Conservation (phyloP, 2,329 filamentous ascomycete genomes). For the Pseudogymnoascus sp. region DNA sequence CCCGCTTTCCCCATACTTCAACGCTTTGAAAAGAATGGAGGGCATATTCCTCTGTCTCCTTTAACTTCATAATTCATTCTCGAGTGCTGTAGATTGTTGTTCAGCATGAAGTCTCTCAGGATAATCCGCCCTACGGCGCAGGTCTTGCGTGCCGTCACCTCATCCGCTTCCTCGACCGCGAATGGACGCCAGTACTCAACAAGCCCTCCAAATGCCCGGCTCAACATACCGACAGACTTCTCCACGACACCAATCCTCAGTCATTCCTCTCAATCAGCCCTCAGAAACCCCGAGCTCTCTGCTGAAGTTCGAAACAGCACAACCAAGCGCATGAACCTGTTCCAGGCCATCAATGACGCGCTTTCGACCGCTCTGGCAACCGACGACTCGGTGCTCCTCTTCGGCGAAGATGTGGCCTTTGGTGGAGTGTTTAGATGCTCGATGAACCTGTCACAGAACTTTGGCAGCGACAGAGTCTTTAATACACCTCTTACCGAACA, state of each 20-base stretch:
- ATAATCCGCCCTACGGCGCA: neutral
- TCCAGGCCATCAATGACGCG: slow-evolving; percentile 88
- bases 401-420: slow-evolving; percentile 95
- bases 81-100: neutral
- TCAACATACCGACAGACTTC: slow-evolving; percentile 88
- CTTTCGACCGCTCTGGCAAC: slow-evolving; percentile 72
- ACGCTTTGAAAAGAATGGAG: slow-evolving; percentile 4
- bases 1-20: neutral
- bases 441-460: slow-evolving; percentile 81
- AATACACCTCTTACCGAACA: slow-evolving; percentile 94
- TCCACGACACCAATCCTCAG: slow-evolving; percentile 71
- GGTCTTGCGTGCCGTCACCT: slow-evolving; percentile 2
- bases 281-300: slow-evolving; percentile 65
- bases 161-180: neutral
- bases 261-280: slow-evolving; percentile 66
- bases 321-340: slow-evolving; percentile 85
- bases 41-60: neutral
- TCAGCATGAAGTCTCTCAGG: slow-evolving; percentile 2
- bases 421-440: slow-evolving; percentile 94
- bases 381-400: slow-evolving; percentile 81
- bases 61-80: neutral
- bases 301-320: slow-evolving; percentile 55
- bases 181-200: slow-evolving; percentile 23
- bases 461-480: slow-evolving; percentile 84
- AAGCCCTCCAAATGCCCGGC: slow-evolving; percentile 47